Conservation (phyloP, 495 filamentous ascomycete species). For the Talaromyces trachyspermus region DNA sequence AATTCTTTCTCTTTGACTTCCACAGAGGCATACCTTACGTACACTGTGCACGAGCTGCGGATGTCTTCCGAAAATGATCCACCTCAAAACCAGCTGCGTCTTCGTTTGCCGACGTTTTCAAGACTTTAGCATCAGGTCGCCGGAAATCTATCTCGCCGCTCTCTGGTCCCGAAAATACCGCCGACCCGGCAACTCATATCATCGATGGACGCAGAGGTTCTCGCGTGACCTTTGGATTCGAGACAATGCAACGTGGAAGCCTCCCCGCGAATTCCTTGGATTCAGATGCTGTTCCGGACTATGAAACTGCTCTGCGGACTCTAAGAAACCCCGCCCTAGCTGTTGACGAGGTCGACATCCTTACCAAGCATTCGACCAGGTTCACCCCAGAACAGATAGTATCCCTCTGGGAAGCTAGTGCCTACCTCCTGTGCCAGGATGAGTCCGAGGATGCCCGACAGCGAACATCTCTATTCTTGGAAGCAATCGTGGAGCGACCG, state of each 20-base stretch:
- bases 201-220: slow-evolving; percentile 26
- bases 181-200: slow-evolving; percentile 23
- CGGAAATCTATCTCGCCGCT: slow-evolving; percentile 34
- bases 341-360: slow-evolving; percentile 34
- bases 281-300: slow-evolving; percentile 32
- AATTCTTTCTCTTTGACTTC: neutral
- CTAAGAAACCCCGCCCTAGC: slow-evolving; percentile 33
- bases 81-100: slow-evolving; percentile 32
- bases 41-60: slow-evolving; percentile 14
- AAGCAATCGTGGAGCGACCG: slow-evolving; percentile 34
- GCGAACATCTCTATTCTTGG: slow-evolving; percentile 28
- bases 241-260: slow-evolving; percentile 41
- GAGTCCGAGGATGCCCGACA: slow-evolving; percentile 31
- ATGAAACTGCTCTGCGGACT: slow-evolving; percentile 28
- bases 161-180: slow-evolving; percentile 27
- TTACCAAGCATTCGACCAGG: slow-evolving; percentile 27
- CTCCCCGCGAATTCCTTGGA: slow-evolving; percentile 40
- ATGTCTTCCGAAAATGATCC: slow-evolving; percentile 44
- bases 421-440: slow-evolving; percentile 32
- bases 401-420: slow-evolving; percentile 35
- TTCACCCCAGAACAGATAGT: slow-evolving; percentile 36
- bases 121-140: slow-evolving; percentile 34
- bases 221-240: slow-evolving; percentile 26
- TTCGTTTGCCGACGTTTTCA: slow-evolving; percentile 40
- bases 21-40: neutral